phyloP scores from a whole-genome alignment of 2,329 filamentous ascomycete species.

The Torrubiella hemipterigena region DNA sequence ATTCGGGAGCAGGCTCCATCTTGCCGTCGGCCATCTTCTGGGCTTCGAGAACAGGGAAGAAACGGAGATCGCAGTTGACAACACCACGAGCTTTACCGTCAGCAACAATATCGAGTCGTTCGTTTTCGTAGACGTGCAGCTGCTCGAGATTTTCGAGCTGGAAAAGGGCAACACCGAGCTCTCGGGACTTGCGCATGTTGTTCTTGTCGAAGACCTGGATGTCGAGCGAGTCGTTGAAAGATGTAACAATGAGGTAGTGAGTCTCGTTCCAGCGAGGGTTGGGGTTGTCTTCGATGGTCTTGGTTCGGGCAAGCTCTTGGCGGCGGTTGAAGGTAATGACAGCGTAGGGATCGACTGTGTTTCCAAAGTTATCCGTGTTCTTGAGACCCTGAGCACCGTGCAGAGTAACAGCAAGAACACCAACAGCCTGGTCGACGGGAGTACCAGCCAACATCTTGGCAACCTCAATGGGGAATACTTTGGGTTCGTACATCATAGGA shows the following conservation, averaged over 20 bases:
- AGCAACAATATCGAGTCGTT: constrained; percentile 70
- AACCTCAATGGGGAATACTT: constrained; percentile 96
- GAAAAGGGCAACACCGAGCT: constrained; percentile 80
- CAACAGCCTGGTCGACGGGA: constrained; percentile 89
- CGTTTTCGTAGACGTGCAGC: constrained; percentile 66
- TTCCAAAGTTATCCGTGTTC: constrained; percentile 88
- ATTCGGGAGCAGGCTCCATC: constrained; percentile 69
- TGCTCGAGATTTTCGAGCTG: constrained; percentile 71
- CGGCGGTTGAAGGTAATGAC: constrained; percentile 76
- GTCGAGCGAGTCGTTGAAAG: constrained; percentile 76
- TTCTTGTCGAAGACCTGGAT: constrained; percentile 87
- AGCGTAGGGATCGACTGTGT: constrained; percentile 83
- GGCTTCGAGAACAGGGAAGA: constrained; percentile 83
- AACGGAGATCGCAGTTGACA: constrained; percentile 72
- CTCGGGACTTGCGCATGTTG: constrained; percentile 91
- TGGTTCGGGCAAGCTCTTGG: constrained; percentile 73
- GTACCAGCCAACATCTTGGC: constrained; percentile 96
- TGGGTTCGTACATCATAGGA: constrained; percentile 97
- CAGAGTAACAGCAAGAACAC: constrained; percentile 81
- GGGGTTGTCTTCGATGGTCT: constrained; percentile 70
- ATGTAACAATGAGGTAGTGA: constrained; percentile 87
- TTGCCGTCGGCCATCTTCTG: constrained; percentile 64
- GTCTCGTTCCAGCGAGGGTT: constrained; percentile 96
- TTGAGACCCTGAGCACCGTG: constrained; percentile 87
- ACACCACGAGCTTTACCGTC: constrained; percentile 77